A percentile compares a stretch with the other conserved stretches of the same genome.
Conservation (phyloP, 495 filamentous ascomycete species). For the Penicillium ochrochloron region DNA sequence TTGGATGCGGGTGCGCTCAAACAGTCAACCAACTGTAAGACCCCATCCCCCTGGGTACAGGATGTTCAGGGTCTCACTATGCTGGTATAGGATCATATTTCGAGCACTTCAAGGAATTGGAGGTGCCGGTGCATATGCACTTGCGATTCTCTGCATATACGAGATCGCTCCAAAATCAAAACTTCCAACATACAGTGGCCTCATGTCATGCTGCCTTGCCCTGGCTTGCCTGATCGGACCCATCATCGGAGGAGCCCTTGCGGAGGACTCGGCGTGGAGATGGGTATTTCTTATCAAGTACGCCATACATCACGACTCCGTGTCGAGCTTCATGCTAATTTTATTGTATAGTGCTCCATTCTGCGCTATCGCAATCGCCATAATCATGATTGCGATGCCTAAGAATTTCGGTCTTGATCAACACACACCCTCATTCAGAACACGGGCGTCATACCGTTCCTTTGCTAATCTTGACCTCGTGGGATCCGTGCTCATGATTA, state of each 20-base stretch:
- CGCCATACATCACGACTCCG: slow-evolving; percentile 2
- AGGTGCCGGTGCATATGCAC: slow-evolving; percentile 56
- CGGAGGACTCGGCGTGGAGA: slow-evolving; percentile 58
- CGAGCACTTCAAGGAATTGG: slow-evolving; percentile 63
- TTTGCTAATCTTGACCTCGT: slow-evolving; percentile 57
- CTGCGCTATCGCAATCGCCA: slow-evolving; percentile 28
- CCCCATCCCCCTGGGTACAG: not conserved
- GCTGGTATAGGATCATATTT: slow-evolving; percentile 51
- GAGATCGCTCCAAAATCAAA: slow-evolving; percentile 55
- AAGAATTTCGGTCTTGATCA: slow-evolving; percentile 35
- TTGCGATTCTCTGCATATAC: slow-evolving; percentile 52
- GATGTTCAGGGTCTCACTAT: not conserved
- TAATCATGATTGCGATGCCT: slow-evolving; percentile 34
- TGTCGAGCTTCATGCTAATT: not conserved
- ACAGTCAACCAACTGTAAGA: slow-evolving; percentile 58
- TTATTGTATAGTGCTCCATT: slow-evolving; percentile 22
- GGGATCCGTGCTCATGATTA: slow-evolving; percentile 57
- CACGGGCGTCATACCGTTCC: slow-evolving; percentile 34
- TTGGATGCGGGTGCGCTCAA: slow-evolving; percentile 58
- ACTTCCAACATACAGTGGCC: slow-evolving; percentile 48
- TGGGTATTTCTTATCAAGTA: slow-evolving; percentile 70
- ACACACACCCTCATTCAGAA: slow-evolving; percentile 34
- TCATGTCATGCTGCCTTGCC: slow-evolving; percentile 53
- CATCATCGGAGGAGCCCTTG: slow-evolving; percentile 65
- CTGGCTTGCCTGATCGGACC: slow-evolving; percentile 50